Conservation (phyloP, 805 yeast genomes). For the Pichia cephalocereana region DNA sequence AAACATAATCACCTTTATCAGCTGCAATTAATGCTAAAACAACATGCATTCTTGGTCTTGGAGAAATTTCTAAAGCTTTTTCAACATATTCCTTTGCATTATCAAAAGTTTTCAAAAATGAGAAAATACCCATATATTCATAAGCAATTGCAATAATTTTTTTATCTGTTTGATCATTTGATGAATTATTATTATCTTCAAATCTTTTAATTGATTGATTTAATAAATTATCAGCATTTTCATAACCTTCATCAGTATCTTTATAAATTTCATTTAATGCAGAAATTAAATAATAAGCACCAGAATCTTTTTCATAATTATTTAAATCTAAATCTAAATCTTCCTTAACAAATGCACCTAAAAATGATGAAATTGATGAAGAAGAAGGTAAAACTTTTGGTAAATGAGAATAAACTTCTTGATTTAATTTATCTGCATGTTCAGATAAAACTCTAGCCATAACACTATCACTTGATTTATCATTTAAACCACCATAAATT, state of each 20-base stretch:
- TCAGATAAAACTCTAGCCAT: slow-evolving; percentile 81
- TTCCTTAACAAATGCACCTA: slow-evolving; percentile 68
- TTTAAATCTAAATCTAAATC: slow-evolving; percentile 36
- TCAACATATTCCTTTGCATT: slow-evolving; percentile 57
- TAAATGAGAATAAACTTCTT: slow-evolving; percentile 43
- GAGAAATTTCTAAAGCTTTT: slow-evolving; percentile 53
- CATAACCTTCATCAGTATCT: slow-evolving; percentile 51
- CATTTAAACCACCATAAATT: slow-evolving; percentile 68
- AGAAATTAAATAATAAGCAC: slow-evolving; percentile 54
- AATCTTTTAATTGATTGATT: slow-evolving; percentile 46
- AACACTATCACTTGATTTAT: slow-evolving; percentile 66
- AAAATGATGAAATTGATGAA: slow-evolving; percentile 75
- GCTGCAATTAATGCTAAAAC: slow-evolving; percentile 76
- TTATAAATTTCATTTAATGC: slow-evolving; percentile 45
- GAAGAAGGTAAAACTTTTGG: slow-evolving; percentile 66
- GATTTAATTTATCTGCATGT: slow-evolving; percentile 66
- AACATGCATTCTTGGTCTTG: slow-evolving; percentile 77
- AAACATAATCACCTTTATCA: slow-evolving; percentile 58
- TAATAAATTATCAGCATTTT: slow-evolving; percentile 49
- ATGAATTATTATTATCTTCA: slow-evolving; percentile 8
- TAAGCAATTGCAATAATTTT: slow-evolving; percentile 58
- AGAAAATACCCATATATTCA: slow-evolving; percentile 77
- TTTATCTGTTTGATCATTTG: slow-evolving; percentile 21
- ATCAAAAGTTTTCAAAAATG: slow-evolving; percentile 65
- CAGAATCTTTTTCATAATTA: slow-evolving; percentile 46